Base-by-base conservation (phyloP, 2,329 filamentous ascomycete species). In the Purpureocillium lavendulum region DNA sequence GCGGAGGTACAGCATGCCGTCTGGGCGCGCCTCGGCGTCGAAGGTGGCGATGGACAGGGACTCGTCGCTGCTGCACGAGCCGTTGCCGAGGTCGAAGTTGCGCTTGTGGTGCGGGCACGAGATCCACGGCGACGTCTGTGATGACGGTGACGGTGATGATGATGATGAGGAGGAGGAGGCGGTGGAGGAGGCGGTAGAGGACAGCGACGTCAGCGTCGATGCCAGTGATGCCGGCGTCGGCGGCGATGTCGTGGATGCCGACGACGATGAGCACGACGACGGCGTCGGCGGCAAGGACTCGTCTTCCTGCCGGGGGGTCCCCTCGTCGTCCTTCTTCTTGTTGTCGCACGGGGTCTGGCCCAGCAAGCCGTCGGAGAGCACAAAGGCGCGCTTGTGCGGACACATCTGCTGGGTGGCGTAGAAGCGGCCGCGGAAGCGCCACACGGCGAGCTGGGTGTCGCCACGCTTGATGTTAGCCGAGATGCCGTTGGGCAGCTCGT, bases 361-460 rank as follows among this genome's bases (percentile, higher is more conserved):
- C 35, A 95, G 74, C 8, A 95, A 66, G 2, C 87, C 87, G 56
- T 95, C 89, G 0, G 83, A 84, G 18, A 95, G 76, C n/a, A 89
- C 82, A 54, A 95, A 95, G 1, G 87, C 82, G 10, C 87, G 82
- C 64, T 90, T 92, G 66, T 94, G 87, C 9, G 88, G 88, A 58
- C 88, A 95, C 88, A 95, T 95, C 57, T 95, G 87, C 65, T 95
- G 88, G 12, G 84, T 84, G 42, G 85, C 84, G 60, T 90, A 90
- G 69, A 82, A 94, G 39, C 75, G 75, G 15, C 87, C 87, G 39
- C 77, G 76, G 45, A 94, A 75, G 52, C 87, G 84, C 77, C 89
- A 95, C 39, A 95, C 68, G 7, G 88, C 87, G 2, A 95, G 73
- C 60, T 95, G 88, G 0, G 87, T 94, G 59, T 94, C 87, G 33